These are phyloP conservation scores for Amanita subjunquillea DNA, from an alignment of 768 basidiomycete species.

Conservation along the genomic window DNA sequence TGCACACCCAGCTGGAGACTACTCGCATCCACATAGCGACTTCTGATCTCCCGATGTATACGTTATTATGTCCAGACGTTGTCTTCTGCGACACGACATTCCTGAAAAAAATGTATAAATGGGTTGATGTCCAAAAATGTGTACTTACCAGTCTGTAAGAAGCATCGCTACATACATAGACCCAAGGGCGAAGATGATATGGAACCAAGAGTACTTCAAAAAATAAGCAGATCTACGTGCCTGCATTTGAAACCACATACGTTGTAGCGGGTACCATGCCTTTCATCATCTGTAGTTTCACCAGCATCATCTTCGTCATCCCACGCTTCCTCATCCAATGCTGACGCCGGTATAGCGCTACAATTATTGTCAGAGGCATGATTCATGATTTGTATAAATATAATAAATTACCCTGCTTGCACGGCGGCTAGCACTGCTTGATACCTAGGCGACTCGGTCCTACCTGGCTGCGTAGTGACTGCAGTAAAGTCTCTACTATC, in stretches of 20 bases:
- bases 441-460: conserved; percentile 82
- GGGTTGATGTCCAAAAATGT: conserved; percentile 1
- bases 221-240: background rate
- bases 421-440: conserved; percentile 94
- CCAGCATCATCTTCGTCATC: conserved; percentile 68
- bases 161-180: conserved; percentile 98
- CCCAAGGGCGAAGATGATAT: conserved; percentile 91
- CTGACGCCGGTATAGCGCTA: conserved; percentile 90
- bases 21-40: conserved; percentile 99
- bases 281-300: conserved; percentile 85
- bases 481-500: conserved; percentile 61
- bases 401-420: conserved; percentile 69
- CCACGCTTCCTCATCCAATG: conserved; percentile 63
- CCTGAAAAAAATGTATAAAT: conserved; percentile 28
- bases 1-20: conserved; percentile 92
- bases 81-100: conserved; percentile 60
- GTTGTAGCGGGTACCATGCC: conserved; percentile 89
- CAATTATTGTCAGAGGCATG: background rate
- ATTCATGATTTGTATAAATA: background rate
- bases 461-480: conserved; percentile 75
- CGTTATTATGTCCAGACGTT: conserved; percentile 44
- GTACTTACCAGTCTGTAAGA: conserved; percentile 86
- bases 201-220: conserved; percentile 93
- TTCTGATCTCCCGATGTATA: conserved; percentile 92
- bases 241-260: conserved; percentile 30